A percentile compares a stretch with the other conserved stretches of the same genome.
These are phyloP conservation scores for Podaxis sp. DNA, from an alignment of 768 basidiomycete species.

Conservation along the genomic window DNA sequence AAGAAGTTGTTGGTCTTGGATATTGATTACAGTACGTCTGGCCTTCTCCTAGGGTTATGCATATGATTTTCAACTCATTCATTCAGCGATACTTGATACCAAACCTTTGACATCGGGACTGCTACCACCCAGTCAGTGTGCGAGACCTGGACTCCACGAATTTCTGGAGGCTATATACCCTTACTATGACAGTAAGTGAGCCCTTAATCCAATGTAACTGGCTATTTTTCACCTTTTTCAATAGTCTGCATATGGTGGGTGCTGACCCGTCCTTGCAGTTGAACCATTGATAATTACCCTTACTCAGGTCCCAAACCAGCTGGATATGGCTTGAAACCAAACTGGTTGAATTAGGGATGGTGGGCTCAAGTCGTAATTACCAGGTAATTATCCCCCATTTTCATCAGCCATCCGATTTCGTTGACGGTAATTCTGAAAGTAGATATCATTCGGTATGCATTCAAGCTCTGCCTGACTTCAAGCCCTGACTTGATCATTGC, in stretches of 20 bases:
- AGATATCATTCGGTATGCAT: slow-evolving; percentile 65
- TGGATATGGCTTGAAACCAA: slow-evolving; percentile 92
- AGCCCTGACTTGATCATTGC: slow-evolving; percentile 8
- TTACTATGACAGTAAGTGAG: slow-evolving; percentile 68
- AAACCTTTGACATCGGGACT: slow-evolving; percentile 82
- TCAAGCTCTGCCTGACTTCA: neutral
- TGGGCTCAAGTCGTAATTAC: slow-evolving; percentile 69
- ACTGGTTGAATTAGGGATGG: slow-evolving; percentile 82
- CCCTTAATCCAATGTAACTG: neutral
- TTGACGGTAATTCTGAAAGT: neutral
- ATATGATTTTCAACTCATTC: slow-evolving; percentile 6
- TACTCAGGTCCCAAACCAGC: slow-evolving; percentile 74
- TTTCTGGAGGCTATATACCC: slow-evolving; percentile 81
- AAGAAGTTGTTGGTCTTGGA: slow-evolving; percentile 86
- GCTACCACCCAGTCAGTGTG: slow-evolving; percentile 78
- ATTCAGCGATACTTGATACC: slow-evolving; percentile 77
- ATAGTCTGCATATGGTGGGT: slow-evolving; percentile 77
- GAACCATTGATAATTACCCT: neutral
- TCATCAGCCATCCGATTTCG: neutral
- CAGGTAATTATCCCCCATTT: slow-evolving; percentile 44
- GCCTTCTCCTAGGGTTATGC: neutral
- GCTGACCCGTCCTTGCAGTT: neutral
- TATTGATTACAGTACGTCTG: slow-evolving; percentile 76
- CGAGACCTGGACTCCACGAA: slow-evolving; percentile 79
- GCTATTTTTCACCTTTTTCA: neutral